phyloP scores from a whole-genome alignment of 164 flowering plant genomes.

The Platanus orientalis region DNA sequence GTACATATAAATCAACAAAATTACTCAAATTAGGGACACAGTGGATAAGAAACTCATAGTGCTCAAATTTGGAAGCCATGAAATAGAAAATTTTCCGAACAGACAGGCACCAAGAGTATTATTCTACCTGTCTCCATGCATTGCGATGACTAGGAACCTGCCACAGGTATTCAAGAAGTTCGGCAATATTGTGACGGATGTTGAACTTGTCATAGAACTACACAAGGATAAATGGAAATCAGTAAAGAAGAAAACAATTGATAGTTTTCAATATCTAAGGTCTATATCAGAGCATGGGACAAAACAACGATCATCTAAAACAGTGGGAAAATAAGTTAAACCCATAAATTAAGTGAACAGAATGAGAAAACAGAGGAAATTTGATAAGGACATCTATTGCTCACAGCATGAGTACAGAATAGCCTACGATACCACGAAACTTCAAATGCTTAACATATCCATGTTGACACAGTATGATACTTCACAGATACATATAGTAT shows the following conservation, averaged over 20 bases:
- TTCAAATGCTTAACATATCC: not conserved
- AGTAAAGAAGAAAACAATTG: not conserved
- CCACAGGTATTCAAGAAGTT: constrained; percentile 97
- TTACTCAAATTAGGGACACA: not conserved
- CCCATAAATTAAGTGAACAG: no score
- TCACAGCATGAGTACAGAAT: not conserved
- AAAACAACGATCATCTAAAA: not conserved
- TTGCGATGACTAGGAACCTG: constrained; percentile 95
- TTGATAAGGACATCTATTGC: not conserved
- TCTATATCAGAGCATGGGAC: not conserved
- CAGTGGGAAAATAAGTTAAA: not conserved
- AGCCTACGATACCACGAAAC: not conserved
- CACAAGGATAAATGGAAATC: constrained; percentile 10
- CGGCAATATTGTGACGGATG: constrained; percentile 98
- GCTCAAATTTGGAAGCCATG: not conserved
- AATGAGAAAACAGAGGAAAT: no score
- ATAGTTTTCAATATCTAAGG: not conserved
- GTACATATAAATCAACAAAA: not conserved
- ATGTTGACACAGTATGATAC: not conserved
- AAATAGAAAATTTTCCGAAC: not conserved
- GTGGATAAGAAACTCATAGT: not conserved
- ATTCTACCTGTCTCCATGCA: constrained; percentile 83
- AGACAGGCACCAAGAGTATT: not conserved
- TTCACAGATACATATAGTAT: not conserved
- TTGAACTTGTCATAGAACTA: constrained; percentile 99